These are phyloP conservation scores for Cyberlindnera euphorbiae DNA, from an alignment of 805 yeast species.

Conservation along the genomic window DNA sequence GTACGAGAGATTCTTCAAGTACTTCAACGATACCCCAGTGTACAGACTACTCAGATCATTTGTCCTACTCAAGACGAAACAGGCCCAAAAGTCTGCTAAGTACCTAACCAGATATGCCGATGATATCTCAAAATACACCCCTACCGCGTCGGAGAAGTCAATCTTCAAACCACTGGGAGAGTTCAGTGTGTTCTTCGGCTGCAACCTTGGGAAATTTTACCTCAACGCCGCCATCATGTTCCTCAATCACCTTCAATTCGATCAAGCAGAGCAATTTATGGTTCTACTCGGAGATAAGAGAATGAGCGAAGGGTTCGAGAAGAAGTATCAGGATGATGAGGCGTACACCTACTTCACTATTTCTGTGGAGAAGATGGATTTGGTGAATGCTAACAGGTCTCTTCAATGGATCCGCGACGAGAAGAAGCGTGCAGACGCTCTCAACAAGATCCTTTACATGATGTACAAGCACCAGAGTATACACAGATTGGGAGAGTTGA, in stretches of 20 bases:
- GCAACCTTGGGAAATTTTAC: constrained; percentile 33
- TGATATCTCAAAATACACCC: constrained; percentile 24
- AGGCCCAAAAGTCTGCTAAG: constrained; percentile 27
- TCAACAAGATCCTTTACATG: constrained; percentile 33
- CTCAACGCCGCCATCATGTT: constrained; percentile 35
- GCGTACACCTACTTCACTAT: constrained; percentile 23
- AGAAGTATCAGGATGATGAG: constrained; percentile 20
- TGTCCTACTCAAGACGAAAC: constrained; percentile 22
- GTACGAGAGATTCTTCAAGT: constrained; percentile 15
- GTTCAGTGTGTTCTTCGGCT: constrained; percentile 25
- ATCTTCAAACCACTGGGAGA: constrained; percentile 22
- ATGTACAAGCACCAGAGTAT: constrained; percentile 37
- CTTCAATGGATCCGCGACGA: constrained; percentile 22
- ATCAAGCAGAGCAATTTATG: constrained; percentile 33
- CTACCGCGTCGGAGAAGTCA: constrained; percentile 20
- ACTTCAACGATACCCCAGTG: constrained; percentile 17
- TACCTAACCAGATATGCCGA: constrained; percentile 28
- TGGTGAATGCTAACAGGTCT: constrained; percentile 32
- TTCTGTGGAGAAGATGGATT: constrained; percentile 28
- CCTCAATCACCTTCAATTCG: constrained; percentile 26
- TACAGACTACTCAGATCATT: constrained; percentile 21
- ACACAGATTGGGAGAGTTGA: constrained; percentile 35
- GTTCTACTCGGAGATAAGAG: constrained; percentile 22
- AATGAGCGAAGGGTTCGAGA: constrained; percentile 18
- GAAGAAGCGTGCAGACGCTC: constrained; percentile 19